Conservation (phyloP, 2,329 filamentous ascomycete genomes). For the Rutstroemia sp. region DNA sequence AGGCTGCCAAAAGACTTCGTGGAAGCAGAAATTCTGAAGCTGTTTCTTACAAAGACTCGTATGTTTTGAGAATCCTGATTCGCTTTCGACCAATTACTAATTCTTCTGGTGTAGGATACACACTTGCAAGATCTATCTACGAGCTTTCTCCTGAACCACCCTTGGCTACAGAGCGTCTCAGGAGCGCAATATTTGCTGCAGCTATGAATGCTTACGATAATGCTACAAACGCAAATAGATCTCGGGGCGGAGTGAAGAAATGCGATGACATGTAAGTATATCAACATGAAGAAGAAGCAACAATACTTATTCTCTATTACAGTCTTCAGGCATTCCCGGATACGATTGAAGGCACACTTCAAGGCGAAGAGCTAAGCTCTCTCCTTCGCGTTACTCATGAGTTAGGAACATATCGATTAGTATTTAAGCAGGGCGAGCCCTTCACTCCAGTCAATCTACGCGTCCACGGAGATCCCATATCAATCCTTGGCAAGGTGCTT, state of each 20-base stretch:
- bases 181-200: slow-evolving; percentile 53
- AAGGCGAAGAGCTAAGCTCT: slow-evolving; percentile 50
- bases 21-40: slow-evolving; percentile 65
- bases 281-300: background rate
- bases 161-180: slow-evolving; percentile 43
- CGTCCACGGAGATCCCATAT: slow-evolving; percentile 68
- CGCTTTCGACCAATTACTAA: background rate
- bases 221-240: slow-evolving; percentile 73
- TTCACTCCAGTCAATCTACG: slow-evolving; percentile 73
- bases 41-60: slow-evolving; percentile 55
- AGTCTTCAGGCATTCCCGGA: slow-evolving; percentile 59
- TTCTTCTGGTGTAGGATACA: slow-evolving; percentile 41
- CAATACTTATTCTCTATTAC: slow-evolving; percentile 4
- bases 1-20: slow-evolving; percentile 53
- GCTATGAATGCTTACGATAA: slow-evolving; percentile 71
- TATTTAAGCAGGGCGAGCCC: slow-evolving; percentile 70
- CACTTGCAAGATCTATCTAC: slow-evolving; percentile 55
- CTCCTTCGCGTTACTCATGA: slow-evolving; percentile 67
- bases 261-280: slow-evolving; percentile 62
- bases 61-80: slow-evolving; percentile 27
- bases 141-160: slow-evolving; percentile 43
- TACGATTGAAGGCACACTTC: slow-evolving; percentile 45
- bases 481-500: slow-evolving; percentile 64
- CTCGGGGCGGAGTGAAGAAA: slow-evolving; percentile 68
- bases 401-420: slow-evolving; percentile 68